phyloP scores from a whole-genome alignment of 345 rosid species.

The Ricinus communis region DNA sequence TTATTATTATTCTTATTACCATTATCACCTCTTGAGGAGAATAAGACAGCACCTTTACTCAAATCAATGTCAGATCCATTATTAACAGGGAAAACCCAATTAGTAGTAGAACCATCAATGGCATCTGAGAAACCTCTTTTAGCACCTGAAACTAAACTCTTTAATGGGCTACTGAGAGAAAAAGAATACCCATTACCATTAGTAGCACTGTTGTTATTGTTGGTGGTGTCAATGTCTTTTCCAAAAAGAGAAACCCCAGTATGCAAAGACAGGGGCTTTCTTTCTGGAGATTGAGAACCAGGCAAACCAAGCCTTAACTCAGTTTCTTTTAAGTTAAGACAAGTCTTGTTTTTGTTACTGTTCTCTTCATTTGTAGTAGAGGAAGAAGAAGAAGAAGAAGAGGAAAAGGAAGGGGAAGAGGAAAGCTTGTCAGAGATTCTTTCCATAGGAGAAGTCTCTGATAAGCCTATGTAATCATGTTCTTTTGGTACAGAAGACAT shows the following conservation, averaged over 20 bases:
- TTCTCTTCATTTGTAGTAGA: conserved; percentile 30
- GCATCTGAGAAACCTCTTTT: conserved; percentile 72
- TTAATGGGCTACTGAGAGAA: conserved; percentile 23
- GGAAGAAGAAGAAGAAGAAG: conserved; percentile 39
- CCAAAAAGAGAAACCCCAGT: conserved; percentile 54
- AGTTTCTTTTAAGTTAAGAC: conserved; percentile 55
- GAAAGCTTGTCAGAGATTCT: conserved; percentile 41
- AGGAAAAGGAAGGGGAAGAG: conserved; percentile 38
- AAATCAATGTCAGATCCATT: conserved; percentile 45
- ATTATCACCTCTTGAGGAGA: conserved; percentile 42
- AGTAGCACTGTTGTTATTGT: conserved; percentile 16
- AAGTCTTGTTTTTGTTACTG: conserved; percentile 16
- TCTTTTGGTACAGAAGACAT: conserved; percentile 53
- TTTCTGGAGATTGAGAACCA: conserved; percentile 56
- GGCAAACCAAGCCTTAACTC: conserved; percentile 74
- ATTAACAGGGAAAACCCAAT: conserved; percentile 46
- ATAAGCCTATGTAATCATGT: conserved; percentile 70
- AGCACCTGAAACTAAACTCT: conserved; percentile 54
- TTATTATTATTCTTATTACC: background rate
- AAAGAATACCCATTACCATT: conserved; percentile 22
- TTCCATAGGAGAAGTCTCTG: conserved; percentile 47
- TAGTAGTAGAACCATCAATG: conserved; percentile 42
- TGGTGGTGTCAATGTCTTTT: conserved; percentile 41
- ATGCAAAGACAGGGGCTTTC: conserved; percentile 33
- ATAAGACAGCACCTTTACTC: conserved; percentile 40